Conservation (phyloP, 768 basidiomycete species). For the Gautieria morchelliformis region DNA sequence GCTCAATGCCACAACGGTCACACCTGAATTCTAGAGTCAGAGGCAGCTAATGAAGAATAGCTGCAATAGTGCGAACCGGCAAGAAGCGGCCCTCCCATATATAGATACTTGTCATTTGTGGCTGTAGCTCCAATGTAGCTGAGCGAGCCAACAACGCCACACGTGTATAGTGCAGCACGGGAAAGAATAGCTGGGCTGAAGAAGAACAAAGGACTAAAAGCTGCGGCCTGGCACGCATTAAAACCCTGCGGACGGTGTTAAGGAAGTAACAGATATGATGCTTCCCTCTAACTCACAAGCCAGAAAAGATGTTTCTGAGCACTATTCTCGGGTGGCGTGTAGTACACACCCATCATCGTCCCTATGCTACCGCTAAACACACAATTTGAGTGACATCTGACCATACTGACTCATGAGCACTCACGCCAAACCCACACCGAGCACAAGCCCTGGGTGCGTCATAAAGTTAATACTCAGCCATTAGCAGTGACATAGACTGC, state of each 20-base stretch:
- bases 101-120: conserved; percentile 72
- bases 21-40: conserved; percentile 30
- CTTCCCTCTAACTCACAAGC: conserved; percentile 47
- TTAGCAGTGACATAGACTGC: not conserved
- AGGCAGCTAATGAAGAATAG: not conserved
- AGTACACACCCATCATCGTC: conserved; percentile 74
- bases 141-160: conserved; percentile 76
- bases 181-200: conserved; percentile 75
- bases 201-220: conserved; percentile 85
- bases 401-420: conserved; percentile 8
- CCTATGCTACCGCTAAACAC: conserved; percentile 52
- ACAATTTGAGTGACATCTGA: not conserved
- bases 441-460: conserved; percentile 51
- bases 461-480: not conserved
- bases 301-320: conserved; percentile 74
- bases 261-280: not conserved
- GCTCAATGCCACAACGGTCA: conserved; percentile 79
- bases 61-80: conserved; percentile 25
- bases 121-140: conserved; percentile 87
- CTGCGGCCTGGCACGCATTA: conserved; percentile 79
- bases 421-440: conserved; percentile 62
- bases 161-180: conserved; percentile 81
- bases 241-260: conserved; percentile 48
- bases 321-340: conserved; percentile 68
- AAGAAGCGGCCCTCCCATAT: conserved; percentile 79